Evolutionary conservation across 108 stramenopile species (phyloP).

Genomic region (Schizochytrium sp.): DNA sequence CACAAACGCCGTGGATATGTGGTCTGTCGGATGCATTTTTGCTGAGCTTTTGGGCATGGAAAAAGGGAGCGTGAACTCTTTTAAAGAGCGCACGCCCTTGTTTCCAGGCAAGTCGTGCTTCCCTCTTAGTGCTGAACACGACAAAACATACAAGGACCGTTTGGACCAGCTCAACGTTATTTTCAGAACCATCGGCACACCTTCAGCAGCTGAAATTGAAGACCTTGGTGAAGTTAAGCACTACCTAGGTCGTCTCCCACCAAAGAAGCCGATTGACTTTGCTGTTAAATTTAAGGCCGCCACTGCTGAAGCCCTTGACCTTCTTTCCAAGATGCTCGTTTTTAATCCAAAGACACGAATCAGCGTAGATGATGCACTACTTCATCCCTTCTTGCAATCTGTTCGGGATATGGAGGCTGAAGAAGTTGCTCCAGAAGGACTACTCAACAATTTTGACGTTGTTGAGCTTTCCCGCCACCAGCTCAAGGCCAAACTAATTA

Average conservation of each 20-base stretch:
- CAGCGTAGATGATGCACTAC: slow-evolving; percentile 90
- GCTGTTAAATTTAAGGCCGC: slow-evolving; percentile 83
- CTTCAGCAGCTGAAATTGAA: slow-evolving; percentile 84
- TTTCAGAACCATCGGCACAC: slow-evolving; percentile 92
- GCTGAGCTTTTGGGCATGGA: slow-evolving; percentile 76
- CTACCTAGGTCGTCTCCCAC: slow-evolving; percentile 82
- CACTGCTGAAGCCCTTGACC: slow-evolving; percentile 84
- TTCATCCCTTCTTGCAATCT: slow-evolving; percentile 83
- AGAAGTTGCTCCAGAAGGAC: not conserved
- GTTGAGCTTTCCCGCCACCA: slow-evolving; percentile 45
- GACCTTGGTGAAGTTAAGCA: slow-evolving; percentile 81
- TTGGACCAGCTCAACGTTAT: slow-evolving; percentile 97
- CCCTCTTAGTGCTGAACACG: slow-evolving; percentile 87
- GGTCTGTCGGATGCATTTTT: slow-evolving; percentile 83
- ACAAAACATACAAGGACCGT: slow-evolving; percentile 75
- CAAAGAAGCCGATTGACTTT: slow-evolving; percentile 75
- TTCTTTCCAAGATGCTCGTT: slow-evolving; percentile 89
- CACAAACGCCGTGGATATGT: slow-evolving; percentile 94
- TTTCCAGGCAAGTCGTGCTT: slow-evolving; percentile 97
- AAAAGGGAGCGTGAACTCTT: not conserved
- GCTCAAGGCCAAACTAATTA: slow-evolving; percentile 29
- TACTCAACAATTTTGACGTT: slow-evolving; percentile 54
- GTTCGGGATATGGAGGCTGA: not conserved
- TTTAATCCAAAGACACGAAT: slow-evolving; percentile 90
- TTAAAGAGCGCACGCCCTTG: slow-evolving; percentile 76